Conservation (phyloP, 768 basidiomycete genomes). For the Guyanaporus albipodus region DNA sequence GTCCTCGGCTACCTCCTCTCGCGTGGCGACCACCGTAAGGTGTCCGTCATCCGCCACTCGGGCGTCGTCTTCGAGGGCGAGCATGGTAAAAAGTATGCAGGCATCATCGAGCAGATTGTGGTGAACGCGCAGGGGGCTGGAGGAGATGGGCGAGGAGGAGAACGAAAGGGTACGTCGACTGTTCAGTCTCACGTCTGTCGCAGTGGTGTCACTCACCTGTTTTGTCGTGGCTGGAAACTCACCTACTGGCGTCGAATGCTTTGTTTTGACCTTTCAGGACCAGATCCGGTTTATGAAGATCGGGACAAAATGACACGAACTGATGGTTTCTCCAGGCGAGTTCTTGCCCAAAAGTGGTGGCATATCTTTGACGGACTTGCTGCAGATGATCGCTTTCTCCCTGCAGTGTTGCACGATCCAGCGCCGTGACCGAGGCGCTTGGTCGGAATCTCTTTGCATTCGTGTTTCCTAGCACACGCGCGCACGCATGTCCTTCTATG, state of each 20-base stretch:
- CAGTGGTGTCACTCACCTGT: no score
- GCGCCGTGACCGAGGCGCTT: constrained; percentile 34
- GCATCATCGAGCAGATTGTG: constrained; percentile 69
- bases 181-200: neutral
- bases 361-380: constrained; percentile 23
- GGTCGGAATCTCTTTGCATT: neutral
- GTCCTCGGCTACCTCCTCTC: constrained; percentile 87
- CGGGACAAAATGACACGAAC: constrained; percentile 85
- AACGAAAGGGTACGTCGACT: constrained; percentile 47
- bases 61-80: constrained; percentile 87
- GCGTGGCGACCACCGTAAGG: constrained; percentile 61
- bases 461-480: constrained; percentile 22
- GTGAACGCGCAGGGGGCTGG: constrained; percentile 71
- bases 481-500: no score
- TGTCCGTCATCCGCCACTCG: constrained; percentile 78
- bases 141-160: constrained; percentile 66
- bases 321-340: constrained; percentile 92
- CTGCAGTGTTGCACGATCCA: constrained; percentile 83
- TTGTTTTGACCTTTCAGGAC: no score
- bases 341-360: no score
- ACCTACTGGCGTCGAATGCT: no score
- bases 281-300: constrained; percentile 86
- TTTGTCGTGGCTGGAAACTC: no score
- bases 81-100: constrained; percentile 71
- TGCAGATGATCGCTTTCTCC: constrained; percentile 66